Evolutionary conservation across 2,329 filamentous ascomycete genomes (phyloP), one percentile per base, ranked within the genome.

Genomic region (Sporothrix pseudoabietina): DNA sequence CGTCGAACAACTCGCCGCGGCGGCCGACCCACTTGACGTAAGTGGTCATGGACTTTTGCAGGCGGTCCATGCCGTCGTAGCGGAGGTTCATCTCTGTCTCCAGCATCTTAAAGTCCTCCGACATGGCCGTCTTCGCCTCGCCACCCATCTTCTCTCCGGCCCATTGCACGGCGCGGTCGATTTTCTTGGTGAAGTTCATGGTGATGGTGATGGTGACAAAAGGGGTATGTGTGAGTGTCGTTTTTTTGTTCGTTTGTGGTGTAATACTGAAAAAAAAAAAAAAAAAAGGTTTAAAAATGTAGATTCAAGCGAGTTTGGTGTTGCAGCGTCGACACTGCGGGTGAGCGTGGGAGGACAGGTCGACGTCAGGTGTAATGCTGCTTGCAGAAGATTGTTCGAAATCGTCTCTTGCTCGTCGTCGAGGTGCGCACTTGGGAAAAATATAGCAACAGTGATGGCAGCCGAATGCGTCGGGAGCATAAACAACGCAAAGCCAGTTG

Each of bases 121-220:
- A 92, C 76, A 94, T 90, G 80, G 87, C 89, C 10, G 95, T 98
- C 84, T 94, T 96, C 83, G 91, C 88, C 83, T 98, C 94, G 77
- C 89, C 89, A 78, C 95, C 95, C 93, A 98, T 97, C 84, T 94
- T 93, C 85, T 98, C 95, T 77, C 94, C 94, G 52, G 94, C 94
- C 95, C 95, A 98, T 91, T 98, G 95, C 85, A 95, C 97, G 86
- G 97, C 91, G 80, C 95, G 92, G 84, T 94, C 95, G 81, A 98
- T 90, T 82, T 97, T 97, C 87, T 97, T 97, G 83, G 85, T 87
- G 78, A 89, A 84, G 78, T 86, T 83, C 87, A 88, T 89, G 26
- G 71, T 82, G 77, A 59, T 8, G 71, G 41, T 59, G 14, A 10
- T 6, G 10, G 4, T 52, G 52, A 57, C 2, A 14, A 47, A 19